Conservation (phyloP, 2,329 filamentous ascomycete species). For the Talaromyces verruculosus region DNA sequence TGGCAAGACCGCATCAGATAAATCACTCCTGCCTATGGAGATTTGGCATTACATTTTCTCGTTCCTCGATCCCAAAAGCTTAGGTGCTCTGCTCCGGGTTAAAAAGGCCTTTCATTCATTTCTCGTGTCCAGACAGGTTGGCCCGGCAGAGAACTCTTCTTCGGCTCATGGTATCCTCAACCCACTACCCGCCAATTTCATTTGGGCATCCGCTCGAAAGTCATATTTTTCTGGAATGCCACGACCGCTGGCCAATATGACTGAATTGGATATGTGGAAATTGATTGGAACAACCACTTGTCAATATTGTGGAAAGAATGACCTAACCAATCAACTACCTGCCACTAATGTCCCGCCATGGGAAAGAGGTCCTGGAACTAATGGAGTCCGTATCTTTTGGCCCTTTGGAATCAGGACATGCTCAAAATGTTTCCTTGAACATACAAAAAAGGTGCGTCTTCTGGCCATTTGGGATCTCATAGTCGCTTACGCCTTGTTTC, state of each 20-base stretch:
- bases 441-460: conserved; percentile 63
- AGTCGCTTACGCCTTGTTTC: conserved; percentile 23
- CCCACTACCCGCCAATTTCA: conserved; percentile 58
- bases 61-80: conserved; percentile 61
- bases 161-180: conserved; percentile 28
- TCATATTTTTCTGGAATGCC: conserved; percentile 67
- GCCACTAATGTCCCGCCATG: conserved; percentile 46
- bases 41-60: conserved; percentile 71
- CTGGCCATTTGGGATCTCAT: background rate
- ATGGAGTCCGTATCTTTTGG: conserved; percentile 67
- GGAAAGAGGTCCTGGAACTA: conserved; percentile 62
- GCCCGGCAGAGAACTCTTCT: conserved; percentile 31
- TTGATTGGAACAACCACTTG: conserved; percentile 64
- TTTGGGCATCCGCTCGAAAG: conserved; percentile 71
- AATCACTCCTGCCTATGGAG: conserved; percentile 55
- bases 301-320: conserved; percentile 62
- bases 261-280: conserved; percentile 75
- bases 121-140: conserved; percentile 52
- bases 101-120: conserved; percentile 65
- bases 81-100: conserved; percentile 66
- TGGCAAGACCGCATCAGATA: conserved; percentile 19
- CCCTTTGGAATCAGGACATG: conserved; percentile 68
- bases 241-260: conserved; percentile 62
- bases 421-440: conserved; percentile 61
- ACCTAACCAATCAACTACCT: conserved; percentile 20